These are phyloP conservation scores for Mucor lusitanicus DNA, from an alignment of 371 early-diverging fungal species.

Conservation along the genomic window DNA sequence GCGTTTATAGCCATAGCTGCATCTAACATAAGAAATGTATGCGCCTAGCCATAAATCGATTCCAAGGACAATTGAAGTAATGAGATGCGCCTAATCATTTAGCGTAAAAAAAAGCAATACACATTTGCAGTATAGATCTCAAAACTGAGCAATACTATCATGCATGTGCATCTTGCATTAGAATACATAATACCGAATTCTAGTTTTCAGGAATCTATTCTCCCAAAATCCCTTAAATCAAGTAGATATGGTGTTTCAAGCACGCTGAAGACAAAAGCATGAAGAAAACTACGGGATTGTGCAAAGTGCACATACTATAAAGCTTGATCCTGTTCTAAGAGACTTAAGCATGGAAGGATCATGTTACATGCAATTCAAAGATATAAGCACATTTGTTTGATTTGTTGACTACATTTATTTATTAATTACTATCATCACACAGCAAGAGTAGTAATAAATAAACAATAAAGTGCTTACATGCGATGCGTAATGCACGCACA, in stretches of 20 bases:
- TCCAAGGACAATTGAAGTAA: background rate
- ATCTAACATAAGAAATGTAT: background rate
- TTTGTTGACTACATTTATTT: background rate
- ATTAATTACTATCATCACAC: background rate
- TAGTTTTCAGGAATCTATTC: background rate
- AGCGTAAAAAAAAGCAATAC: background rate
- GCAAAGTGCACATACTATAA: background rate
- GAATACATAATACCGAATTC: background rate
- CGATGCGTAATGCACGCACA: constrained; percentile 1
- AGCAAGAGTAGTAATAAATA: background rate
- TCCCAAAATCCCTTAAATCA: background rate
- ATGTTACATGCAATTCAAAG: background rate
- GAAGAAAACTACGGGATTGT: background rate
- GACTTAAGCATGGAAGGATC: background rate
- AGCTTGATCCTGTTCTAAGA: background rate
- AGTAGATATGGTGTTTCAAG: background rate
- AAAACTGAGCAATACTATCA: background rate
- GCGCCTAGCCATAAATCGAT: background rate
- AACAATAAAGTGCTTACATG: background rate
- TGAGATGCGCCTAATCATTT: background rate
- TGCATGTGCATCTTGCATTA: background rate
- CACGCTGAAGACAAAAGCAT: background rate
- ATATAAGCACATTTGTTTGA: background rate
- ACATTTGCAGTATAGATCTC: background rate
- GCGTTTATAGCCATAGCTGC: background rate